A percentile compares a stretch with the other conserved stretches of the same genome.
These are phyloP conservation scores for Tolypocladium capitatum DNA, from an alignment of 2,329 filamentous ascomycete species.

Conservation along the genomic window DNA sequence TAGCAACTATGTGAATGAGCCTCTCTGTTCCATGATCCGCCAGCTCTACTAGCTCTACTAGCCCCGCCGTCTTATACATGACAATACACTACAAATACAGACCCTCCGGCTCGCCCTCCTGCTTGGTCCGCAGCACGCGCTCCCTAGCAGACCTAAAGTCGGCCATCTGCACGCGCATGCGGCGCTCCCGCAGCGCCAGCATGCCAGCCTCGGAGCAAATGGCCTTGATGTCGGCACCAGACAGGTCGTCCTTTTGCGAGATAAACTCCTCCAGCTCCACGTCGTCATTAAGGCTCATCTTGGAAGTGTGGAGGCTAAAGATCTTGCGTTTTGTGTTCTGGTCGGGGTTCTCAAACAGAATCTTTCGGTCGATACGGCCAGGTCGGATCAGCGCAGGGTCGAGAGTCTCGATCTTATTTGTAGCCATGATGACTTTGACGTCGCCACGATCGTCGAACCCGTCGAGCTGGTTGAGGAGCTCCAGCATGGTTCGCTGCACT, in stretches of 20 bases:
- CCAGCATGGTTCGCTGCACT: conserved; percentile 96
- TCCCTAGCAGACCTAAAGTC: conserved; percentile 91
- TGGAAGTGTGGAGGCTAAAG: conserved; percentile 93
- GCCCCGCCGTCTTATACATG: background rate
- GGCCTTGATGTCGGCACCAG: conserved; percentile 95
- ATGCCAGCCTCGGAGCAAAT: conserved; percentile 96
- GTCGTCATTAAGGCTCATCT: conserved; percentile 93
- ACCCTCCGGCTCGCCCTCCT: conserved; percentile 93
- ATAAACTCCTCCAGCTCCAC: conserved; percentile 99
- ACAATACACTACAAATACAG: conserved; percentile 71
- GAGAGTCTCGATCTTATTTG: conserved; percentile 97
- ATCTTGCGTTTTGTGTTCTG: conserved; percentile 97
- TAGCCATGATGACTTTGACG: conserved; percentile 99
- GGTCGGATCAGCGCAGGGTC: conserved; percentile 94
- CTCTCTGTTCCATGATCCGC: no score
- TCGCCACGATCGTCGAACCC: conserved; percentile 98
- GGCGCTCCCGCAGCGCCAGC: conserved; percentile 82
- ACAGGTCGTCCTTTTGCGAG: conserved; percentile 93
- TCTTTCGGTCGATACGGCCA: conserved; percentile 97
- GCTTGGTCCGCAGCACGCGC: conserved; percentile 95
- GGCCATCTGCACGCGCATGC: conserved; percentile 98
- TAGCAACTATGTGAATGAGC: background rate
- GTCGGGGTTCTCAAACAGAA: conserved; percentile 55
- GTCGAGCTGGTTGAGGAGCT: conserved; percentile 94
- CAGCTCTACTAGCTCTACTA: background rate